Base-by-base conservation (phyloP, 345 rosid species). In the Physaria fendleri region DNA sequence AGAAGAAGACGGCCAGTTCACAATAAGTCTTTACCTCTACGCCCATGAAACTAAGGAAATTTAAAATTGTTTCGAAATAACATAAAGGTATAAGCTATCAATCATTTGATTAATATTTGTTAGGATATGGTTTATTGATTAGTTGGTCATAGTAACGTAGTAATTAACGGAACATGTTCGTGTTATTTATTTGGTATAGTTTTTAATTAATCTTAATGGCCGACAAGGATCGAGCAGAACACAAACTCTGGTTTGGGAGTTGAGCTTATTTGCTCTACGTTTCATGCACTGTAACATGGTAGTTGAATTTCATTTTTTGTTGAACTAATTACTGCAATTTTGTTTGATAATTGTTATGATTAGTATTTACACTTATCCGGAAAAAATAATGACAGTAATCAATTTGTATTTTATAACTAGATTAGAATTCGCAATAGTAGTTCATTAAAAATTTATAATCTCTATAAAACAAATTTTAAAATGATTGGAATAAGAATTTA, bases 1-100 rank as follows among this genome's bases (percentile, higher is more conserved):
- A 74, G 72, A 71, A 79, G 84, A 77, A 76, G 92, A 68, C 72
- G 85, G 9, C 95, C 95, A 2, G 81, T 88, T 34, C 95, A 88
- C 47, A 88, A 88, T 84, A 84, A 81, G 59, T 68, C 91, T 61
- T 24, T 78, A 77, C 87, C 89, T 17, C 67, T 45, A 58, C 53
- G 71, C 76, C 91, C 89, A 51, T 71, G 57, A 71, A 14, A n/a
- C n/a, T n/a, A n/a, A 59, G 21, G 42, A 14, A 6, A 8, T 14
- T 13, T n/a, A n/a, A n/a, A n/a, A 22, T 13, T 42, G 18, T 43
- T 59, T 54, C 23, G 3, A n/a, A 17, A 33, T 9, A 53, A 22
- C 17, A 32, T 46, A 22, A 20, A 30, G n/a, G n/a, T n/a, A n/a
- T n/a, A 2, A 1, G 0, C 22, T 37, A n/a, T 29, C 45, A 61